Conservation (phyloP, 106 monocot genomes). For the Dendrobium chrysotoxum region DNA sequence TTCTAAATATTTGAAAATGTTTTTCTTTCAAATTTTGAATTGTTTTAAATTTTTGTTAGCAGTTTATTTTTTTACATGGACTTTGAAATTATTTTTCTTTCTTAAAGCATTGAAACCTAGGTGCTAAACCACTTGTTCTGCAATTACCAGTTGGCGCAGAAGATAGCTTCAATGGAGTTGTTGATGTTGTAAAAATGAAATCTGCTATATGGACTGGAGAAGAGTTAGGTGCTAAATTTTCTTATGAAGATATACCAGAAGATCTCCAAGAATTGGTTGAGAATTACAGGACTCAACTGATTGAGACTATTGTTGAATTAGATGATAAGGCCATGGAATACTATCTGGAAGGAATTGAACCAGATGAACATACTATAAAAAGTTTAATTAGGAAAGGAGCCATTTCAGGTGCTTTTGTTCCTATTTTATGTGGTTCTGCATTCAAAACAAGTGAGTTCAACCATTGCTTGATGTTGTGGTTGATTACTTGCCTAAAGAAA, state of each 20-base stretch:
- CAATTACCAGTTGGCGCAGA: conserved; percentile 91
- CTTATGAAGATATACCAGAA: conserved; percentile 67
- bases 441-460: conserved; percentile 98
- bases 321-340: conserved; percentile 86
- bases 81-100: too few relatives aligned
- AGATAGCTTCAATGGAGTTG: conserved; percentile 77
- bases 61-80: too few relatives aligned
- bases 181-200: conserved; percentile 90
- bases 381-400: conserved; percentile 80
- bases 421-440: conserved; percentile 94
- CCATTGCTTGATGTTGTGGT: conserved; percentile 93
- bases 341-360: conserved; percentile 92
- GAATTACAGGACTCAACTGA: conserved; percentile 73
- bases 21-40: too few relatives aligned
- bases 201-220: conserved; percentile 89
- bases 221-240: conserved; percentile 85
- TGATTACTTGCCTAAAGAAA: conserved; percentile 90
- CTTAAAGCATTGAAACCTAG: too few relatives aligned
- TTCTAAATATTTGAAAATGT: too few relatives aligned
- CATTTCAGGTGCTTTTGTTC: conserved; percentile 63
- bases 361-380: conserved; percentile 74
- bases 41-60: too few relatives aligned
- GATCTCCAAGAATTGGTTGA: conserved; percentile 73
- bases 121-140: conserved; percentile 80
- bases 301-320: conserved; percentile 84